phyloP scores from a whole-genome alignment of 306 rosid species.

The Arachis stenosperma region DNA sequence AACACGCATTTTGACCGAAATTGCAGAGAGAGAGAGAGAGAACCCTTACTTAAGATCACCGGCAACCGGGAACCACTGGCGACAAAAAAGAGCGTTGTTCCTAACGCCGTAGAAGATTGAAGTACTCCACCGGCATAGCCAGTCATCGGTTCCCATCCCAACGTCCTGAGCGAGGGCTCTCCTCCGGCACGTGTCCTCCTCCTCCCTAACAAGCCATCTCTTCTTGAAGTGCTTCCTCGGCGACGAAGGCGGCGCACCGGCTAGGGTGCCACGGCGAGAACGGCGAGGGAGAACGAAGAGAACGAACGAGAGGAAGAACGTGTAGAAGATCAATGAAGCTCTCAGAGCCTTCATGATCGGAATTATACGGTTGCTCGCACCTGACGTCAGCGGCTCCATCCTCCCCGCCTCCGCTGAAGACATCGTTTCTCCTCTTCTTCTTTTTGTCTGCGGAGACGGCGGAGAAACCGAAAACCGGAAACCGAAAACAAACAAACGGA shows the following conservation, averaged over 20 bases:
- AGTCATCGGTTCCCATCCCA: conserved; percentile 59
- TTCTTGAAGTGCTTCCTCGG: conserved; percentile 58
- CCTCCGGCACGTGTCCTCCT: conserved; percentile 78
- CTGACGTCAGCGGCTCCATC: conserved; percentile 94
- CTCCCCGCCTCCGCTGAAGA: conserved; percentile 50
- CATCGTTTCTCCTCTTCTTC: conserved; percentile 38
- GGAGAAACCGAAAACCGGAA: conserved; percentile 6
- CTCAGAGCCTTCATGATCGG: conserved; percentile 72
- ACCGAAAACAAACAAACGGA: not conserved
- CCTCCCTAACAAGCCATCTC: conserved; percentile 66
- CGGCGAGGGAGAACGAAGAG: conserved; percentile 66
- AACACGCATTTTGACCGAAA: not conserved
- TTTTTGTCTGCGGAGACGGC: conserved; percentile 26
- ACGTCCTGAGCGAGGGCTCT: conserved; percentile 76
- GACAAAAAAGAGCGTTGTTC: conserved; percentile 74
- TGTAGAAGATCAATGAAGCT: conserved; percentile 59
- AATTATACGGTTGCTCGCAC: conserved; percentile 96
- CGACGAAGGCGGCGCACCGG: conserved; percentile 44
- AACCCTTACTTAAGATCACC: conserved; percentile 64
- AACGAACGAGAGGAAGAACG: conserved; percentile 63
- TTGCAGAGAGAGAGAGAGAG: not conserved
- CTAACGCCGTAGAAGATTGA: conserved; percentile 70
- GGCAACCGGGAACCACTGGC: conserved; percentile 80
- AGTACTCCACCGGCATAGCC: conserved; percentile 58
- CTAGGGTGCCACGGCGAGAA: conserved; percentile 44